Conservation (phyloP, 768 basidiomycete species). For the Tricholoma saponaceum region DNA sequence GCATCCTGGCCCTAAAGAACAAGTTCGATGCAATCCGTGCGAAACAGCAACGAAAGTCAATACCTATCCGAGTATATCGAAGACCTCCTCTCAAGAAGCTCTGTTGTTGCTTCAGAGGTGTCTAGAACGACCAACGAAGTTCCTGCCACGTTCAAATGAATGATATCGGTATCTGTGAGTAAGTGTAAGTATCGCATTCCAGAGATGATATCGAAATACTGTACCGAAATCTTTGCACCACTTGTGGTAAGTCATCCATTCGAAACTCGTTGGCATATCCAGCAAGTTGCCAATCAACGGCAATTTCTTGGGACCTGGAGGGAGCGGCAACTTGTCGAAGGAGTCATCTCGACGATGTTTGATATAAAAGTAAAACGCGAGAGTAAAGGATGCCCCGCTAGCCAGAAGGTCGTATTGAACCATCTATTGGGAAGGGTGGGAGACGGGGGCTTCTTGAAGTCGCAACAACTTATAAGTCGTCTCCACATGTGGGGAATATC, state of each 20-base stretch:
- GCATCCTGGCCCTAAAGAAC: constrained; percentile 8
- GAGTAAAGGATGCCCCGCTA: not conserved
- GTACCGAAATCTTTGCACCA: too few species aligned
- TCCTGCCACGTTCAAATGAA: constrained; percentile 23
- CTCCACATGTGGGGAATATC: too few species aligned
- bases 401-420: not conserved
- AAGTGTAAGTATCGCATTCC: too few species aligned
- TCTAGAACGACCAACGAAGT: constrained; percentile 29
- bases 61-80: not conserved
- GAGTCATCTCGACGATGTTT: not conserved
- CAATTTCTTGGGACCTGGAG: too few species aligned
- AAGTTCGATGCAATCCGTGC: too few species aligned
- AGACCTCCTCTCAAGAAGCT: constrained; percentile 29
- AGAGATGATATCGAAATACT: not conserved
- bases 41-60: not conserved
- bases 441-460: too few species aligned
- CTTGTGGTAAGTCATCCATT: too few species aligned
- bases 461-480: too few species aligned
- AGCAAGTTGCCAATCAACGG: too few species aligned
- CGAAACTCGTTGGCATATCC: too few species aligned
- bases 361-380: not conserved
- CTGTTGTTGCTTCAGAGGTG: constrained; percentile 26
- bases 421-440: too few species aligned
- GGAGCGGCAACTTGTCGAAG: not conserved
- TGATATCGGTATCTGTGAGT: constrained; percentile 21